Percentiles rank a stretch among this genome's conserved stretches.
phyloP scores from a whole-genome alignment of 805 yeast species.

The Saturnispora sekii region DNA sequence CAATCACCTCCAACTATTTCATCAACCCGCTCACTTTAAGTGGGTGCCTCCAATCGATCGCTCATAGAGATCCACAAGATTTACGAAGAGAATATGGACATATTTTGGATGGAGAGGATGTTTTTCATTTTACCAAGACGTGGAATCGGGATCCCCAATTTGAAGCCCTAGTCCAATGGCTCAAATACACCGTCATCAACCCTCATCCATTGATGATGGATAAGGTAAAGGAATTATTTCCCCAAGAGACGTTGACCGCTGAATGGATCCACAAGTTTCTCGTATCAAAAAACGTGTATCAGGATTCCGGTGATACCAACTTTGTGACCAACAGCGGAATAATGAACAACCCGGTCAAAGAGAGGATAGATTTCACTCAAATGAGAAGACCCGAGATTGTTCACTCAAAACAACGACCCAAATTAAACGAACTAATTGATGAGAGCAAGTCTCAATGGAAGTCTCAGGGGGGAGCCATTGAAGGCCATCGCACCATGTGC shows the following conservation, averaged over 20 bases:
- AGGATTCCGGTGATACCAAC: neutral
- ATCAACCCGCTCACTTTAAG: constrained; percentile 17
- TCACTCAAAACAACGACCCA: neutral
- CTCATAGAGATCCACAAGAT: neutral
- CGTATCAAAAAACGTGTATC: no score
- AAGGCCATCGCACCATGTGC: neutral
- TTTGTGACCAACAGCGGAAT: no score
- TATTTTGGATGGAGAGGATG: constrained; percentile 12
- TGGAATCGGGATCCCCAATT: constrained; percentile 14
- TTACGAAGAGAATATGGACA: constrained; percentile 12
- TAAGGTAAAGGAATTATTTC: constrained; percentile 13
- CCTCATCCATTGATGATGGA: constrained; percentile 22
- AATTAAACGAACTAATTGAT: neutral
- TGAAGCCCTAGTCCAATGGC: constrained; percentile 17
- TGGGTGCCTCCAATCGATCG: no score
- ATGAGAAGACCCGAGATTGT: no score
- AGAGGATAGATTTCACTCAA: no score
- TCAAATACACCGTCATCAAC: constrained; percentile 24
- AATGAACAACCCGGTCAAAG: no score
- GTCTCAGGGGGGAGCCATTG: neutral
- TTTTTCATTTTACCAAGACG: constrained; percentile 12
- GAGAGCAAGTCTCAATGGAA: no score
- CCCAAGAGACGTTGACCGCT: constrained; percentile 4
- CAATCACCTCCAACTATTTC: constrained; percentile 14
- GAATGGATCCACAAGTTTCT: no score